Conservation (phyloP, 1,284 basidiomycete genomes). For the Pterulicium gracile region DNA sequence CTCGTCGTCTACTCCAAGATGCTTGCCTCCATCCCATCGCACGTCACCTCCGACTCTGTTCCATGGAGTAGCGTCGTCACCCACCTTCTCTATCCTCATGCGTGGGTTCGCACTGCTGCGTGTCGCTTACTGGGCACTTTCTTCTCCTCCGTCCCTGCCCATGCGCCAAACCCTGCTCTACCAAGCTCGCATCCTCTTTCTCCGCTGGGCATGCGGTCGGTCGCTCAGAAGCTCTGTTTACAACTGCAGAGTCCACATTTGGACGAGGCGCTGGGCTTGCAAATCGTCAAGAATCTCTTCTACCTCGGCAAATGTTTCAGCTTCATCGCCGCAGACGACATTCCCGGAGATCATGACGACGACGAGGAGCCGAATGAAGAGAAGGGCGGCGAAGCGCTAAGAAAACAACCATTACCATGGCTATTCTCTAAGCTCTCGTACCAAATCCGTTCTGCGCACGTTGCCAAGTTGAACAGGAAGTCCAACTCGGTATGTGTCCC, state of each 20-base stretch:
- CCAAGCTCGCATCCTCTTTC: constrained; percentile 23
- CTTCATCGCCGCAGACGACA: constrained; percentile 22
- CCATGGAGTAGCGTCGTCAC: constrained; percentile 56
- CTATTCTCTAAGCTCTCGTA: constrained; percentile 91
- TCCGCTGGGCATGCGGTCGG: constrained; percentile 54
- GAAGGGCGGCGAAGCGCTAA: constrained; percentile 17
- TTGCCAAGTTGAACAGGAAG: constrained; percentile 48
- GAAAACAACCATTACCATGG: constrained; percentile 76
- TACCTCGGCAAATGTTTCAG: constrained; percentile 83
- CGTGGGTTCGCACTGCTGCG: constrained; percentile 85
- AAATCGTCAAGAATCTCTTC: constrained; percentile 92
- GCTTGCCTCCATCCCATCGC: constrained; percentile 44
- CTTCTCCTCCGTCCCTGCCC: constrained; percentile 43
- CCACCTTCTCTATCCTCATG: constrained; percentile 84
- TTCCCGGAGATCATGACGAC: constrained; percentile 21
- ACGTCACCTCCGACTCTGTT: constrained; percentile 30
- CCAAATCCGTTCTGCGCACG: constrained; percentile 68
- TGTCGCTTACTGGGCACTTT: constrained; percentile 70
- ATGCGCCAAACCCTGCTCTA: constrained; percentile 22
- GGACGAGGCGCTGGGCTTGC: constrained; percentile 69
- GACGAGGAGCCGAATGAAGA: constrained; percentile 22
- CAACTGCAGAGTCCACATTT: constrained; percentile 80
- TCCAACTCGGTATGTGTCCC: constrained; percentile 35
- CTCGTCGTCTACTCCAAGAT: constrained; percentile 60
- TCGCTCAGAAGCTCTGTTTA: constrained; percentile 68